Evolutionary conservation across 176 grass and related monocot genomes (phyloP).

Genomic region (Oryza glumipatula): DNA sequence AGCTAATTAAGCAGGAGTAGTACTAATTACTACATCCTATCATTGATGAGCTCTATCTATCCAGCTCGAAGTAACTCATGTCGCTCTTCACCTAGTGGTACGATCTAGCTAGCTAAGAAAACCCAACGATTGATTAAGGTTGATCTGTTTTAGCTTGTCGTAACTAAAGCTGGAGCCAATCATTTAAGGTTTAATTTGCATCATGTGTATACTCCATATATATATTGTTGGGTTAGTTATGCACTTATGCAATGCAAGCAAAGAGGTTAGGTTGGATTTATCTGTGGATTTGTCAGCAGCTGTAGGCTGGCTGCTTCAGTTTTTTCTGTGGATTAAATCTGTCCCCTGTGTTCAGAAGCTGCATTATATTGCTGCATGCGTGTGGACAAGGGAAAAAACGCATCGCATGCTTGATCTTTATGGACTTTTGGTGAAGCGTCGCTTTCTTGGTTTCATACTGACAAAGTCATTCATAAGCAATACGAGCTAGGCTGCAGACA

Average conservation of each 20-base stretch:
- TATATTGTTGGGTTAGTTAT: not conserved
- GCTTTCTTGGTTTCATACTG: slow-evolving; percentile 31
- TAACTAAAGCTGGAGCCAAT: not conserved
- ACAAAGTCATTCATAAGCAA: slow-evolving; percentile 4
- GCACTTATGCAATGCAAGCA: not conserved
- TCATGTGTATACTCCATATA: not conserved
- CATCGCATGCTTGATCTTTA: not conserved
- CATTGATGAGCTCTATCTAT: not conserved
- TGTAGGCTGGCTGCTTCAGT: not conserved
- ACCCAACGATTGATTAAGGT: not conserved
- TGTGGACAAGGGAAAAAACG: slow-evolving; percentile 15
- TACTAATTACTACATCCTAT: not conserved
- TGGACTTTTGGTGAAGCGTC: slow-evolving; percentile 18
- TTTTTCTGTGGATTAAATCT: not conserved
- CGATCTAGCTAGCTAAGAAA: not conserved
- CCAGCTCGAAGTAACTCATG: not conserved
- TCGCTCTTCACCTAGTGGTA: not conserved
- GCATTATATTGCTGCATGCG: not conserved
- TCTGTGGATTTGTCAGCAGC: slow-evolving; percentile 14
- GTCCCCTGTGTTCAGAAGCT: not conserved
- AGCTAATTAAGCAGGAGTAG: not conserved
- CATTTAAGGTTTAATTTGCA: not conserved
- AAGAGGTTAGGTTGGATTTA: not conserved
- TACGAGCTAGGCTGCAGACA: not conserved
- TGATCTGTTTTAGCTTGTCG: not conserved